phyloP scores from a whole-genome alignment of 306 rosid species.

The Castanea crenata region DNA sequence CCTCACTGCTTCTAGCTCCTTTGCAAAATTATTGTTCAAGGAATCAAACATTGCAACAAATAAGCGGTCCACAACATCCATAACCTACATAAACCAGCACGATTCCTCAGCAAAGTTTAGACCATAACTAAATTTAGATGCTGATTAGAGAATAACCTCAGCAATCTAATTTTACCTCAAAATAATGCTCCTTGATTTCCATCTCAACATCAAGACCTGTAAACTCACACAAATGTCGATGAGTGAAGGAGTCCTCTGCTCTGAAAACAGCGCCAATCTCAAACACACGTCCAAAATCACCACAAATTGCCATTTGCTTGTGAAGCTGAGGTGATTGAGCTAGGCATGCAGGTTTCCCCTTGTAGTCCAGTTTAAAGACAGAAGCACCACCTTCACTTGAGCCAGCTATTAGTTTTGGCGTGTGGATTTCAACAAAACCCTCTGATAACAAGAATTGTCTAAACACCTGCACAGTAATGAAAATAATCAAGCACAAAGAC shows the following conservation, averaged over 20 bases:
- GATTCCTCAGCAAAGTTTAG: constrained; percentile 14
- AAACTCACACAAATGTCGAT: constrained; percentile 91
- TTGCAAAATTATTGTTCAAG: constrained; percentile 59
- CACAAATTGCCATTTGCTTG: constrained; percentile 95
- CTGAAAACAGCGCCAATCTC: constrained; percentile 88
- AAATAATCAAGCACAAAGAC: constrained; percentile 12
- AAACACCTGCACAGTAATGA: constrained; percentile 50
- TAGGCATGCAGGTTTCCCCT: constrained; percentile 83
- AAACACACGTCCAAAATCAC: constrained; percentile 80
- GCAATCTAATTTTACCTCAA: constrained; percentile 56
- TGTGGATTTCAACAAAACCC: constrained; percentile 69
- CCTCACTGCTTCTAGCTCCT: constrained; percentile 74
- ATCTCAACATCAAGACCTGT: constrained; percentile 94
- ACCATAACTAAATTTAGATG: constrained; percentile 10
- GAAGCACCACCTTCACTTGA: constrained; percentile 98
- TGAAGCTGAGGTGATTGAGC: constrained; percentile 98
- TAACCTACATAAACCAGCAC: constrained; percentile 56
- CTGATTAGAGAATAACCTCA: neutral
- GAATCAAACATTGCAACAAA: constrained; percentile 77
- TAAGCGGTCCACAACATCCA: constrained; percentile 68
- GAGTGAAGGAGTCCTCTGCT: constrained; percentile 90
- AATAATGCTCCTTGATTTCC: constrained; percentile 77
- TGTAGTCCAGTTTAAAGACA: constrained; percentile 83
- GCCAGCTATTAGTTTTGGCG: constrained; percentile 82
- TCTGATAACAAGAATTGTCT: constrained; percentile 59